Conservation (phyloP, 2,329 filamentous ascomycete genomes). For the Claviceps citrina region DNA sequence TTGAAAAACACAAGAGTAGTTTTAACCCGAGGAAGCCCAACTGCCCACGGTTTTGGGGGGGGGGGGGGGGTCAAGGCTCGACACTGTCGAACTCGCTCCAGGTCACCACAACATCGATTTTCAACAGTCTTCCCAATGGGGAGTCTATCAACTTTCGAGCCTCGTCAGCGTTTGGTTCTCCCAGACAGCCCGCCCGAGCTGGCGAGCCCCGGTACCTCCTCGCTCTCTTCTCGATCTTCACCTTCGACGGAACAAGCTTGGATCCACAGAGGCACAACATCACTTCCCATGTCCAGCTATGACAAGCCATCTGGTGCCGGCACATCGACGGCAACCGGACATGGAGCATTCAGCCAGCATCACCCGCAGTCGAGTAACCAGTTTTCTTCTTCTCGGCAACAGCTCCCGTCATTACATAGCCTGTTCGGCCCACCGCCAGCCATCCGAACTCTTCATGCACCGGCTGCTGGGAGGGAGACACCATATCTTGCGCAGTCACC, state of each 20-base stretch:
- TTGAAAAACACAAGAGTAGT: neutral
- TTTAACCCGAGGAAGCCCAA: neutral
- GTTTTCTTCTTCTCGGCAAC: conserved; percentile 24
- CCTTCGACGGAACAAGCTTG: conserved; percentile 30
- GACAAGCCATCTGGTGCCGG: conserved; percentile 30
- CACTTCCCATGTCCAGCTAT: conserved; percentile 44
- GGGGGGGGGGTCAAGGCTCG: neutral
- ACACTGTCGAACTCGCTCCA: neutral
- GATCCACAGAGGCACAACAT: conserved; percentile 25
- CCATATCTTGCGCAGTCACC: conserved; percentile 29
- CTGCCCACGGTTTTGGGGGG: neutral
- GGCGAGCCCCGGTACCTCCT: conserved; percentile 34
- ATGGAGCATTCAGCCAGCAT: conserved; percentile 19
- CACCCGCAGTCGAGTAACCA: conserved; percentile 20
- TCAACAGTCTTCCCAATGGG: conserved; percentile 33
- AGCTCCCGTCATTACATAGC: conserved; percentile 41
- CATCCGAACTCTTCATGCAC: conserved; percentile 29
- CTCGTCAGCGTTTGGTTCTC: conserved; percentile 33
- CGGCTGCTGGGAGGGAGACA: conserved; percentile 31
- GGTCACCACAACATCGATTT: neutral
- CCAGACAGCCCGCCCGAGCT: conserved; percentile 41
- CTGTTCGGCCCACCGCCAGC: conserved; percentile 36
- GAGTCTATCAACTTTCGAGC: conserved; percentile 34
- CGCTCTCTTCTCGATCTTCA: conserved; percentile 29
- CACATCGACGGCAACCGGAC: conserved; percentile 25